Conservation (phyloP, 306 rosid genomes). For the Dalbergia oliveri region DNA sequence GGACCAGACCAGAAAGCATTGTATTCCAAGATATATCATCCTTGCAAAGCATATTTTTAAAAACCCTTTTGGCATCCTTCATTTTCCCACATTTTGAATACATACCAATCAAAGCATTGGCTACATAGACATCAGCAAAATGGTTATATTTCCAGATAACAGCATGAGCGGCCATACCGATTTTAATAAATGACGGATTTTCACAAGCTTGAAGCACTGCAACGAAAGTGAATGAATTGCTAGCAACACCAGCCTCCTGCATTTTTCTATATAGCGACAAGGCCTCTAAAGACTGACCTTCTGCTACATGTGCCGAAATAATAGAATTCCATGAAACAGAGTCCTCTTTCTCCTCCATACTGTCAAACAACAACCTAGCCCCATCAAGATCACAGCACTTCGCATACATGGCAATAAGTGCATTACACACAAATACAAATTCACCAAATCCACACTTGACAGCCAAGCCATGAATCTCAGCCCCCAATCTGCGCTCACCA, state of each 20-base stretch:
- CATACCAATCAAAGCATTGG: slow-evolving; percentile 76
- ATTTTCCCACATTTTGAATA: slow-evolving; percentile 68
- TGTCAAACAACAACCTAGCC: slow-evolving; percentile 64
- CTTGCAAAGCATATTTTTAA: slow-evolving; percentile 54
- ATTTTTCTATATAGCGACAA: slow-evolving; percentile 61
- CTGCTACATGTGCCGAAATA: slow-evolving; percentile 63
- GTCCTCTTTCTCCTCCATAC: slow-evolving; percentile 61
- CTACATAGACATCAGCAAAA: slow-evolving; percentile 59
- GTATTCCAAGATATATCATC: slow-evolving; percentile 79
- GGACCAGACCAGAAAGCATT: slow-evolving; percentile 74
- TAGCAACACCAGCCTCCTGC: slow-evolving; percentile 54
- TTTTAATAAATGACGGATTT: slow-evolving; percentile 50
- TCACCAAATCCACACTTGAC: slow-evolving; percentile 62
- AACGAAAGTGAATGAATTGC: slow-evolving; percentile 66
- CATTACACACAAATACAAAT: slow-evolving; percentile 64
- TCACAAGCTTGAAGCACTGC: slow-evolving; percentile 83
- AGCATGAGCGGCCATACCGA: slow-evolving; percentile 75
- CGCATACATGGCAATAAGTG: slow-evolving; percentile 78
- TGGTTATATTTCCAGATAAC: slow-evolving; percentile 58
- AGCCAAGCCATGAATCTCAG: slow-evolving; percentile 75
- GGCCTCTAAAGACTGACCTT: slow-evolving; percentile 59
- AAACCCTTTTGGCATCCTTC: slow-evolving; percentile 57
- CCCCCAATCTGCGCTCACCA: slow-evolving; percentile 47
- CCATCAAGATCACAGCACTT: slow-evolving; percentile 60
- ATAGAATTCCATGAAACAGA: slow-evolving; percentile 78